Percentiles rank a stretch among this genome's conserved stretches.
These are phyloP conservation scores for Eimeria nieschulzi DNA, from an alignment of 169 alveolate genomes.

Conservation along the genomic window DNA sequence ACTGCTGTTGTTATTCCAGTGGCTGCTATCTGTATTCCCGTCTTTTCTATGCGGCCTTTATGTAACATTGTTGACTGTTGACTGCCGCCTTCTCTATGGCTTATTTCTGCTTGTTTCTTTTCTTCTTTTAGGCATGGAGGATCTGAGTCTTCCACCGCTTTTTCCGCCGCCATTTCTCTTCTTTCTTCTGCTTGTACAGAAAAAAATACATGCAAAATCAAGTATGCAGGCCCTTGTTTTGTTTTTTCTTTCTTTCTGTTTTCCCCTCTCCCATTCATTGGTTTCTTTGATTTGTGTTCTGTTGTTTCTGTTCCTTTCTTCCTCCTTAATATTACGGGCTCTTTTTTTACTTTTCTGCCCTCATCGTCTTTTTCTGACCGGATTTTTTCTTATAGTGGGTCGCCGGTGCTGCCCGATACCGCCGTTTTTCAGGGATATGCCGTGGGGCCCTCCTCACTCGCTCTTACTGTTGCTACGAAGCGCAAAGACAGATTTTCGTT, in stretches of 20 bases:
- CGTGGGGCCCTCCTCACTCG: background rate
- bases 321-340: background rate
- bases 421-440: background rate
- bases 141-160: background rate
- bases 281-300: background rate
- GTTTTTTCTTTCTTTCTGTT: background rate
- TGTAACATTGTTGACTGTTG: background rate
- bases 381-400: background rate
- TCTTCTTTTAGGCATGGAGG: background rate
- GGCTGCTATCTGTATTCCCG: background rate
- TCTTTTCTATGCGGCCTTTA: background rate
- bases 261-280: background rate
- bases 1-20: background rate
- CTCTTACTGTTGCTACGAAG: background rate
- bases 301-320: background rate
- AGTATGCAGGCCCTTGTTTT: too few relatives aligned
- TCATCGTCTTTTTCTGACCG: background rate
- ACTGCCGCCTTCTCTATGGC: background rate
- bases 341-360: background rate
- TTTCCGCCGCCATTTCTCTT: background rate
- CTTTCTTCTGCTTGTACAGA: background rate
- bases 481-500: background rate
- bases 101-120: background rate
- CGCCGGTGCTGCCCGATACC: too few relatives aligned
- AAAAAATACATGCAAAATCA: background rate